Evolutionary conservation across 768 basidiomycete species (phyloP).

Genomic region (Amylocystis lapponica): DNA sequence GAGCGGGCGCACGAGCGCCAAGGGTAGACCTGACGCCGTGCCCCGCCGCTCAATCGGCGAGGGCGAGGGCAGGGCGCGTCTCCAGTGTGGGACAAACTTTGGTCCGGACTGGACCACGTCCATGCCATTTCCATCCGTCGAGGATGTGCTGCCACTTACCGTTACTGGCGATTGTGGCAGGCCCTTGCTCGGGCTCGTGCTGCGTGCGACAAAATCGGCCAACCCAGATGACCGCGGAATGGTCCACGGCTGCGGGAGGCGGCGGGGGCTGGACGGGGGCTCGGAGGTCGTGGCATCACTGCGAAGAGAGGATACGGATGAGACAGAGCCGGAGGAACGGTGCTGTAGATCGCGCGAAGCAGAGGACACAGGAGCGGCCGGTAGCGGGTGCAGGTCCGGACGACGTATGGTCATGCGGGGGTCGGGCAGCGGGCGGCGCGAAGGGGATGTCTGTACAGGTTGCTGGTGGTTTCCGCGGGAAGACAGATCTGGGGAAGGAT

Average conservation of each 20-base stretch:
- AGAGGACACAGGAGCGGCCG: slow-evolving; percentile 10
- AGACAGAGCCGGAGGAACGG: background rate
- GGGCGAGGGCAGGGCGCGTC: slow-evolving; percentile 28
- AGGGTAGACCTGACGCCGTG: slow-evolving; percentile 6
- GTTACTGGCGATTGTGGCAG: slow-evolving; percentile 3
- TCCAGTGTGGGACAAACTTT: slow-evolving; percentile 40
- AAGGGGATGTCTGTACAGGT: background rate
- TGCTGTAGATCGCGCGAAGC: slow-evolving; percentile 1
- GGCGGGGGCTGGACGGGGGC: slow-evolving; percentile 11
- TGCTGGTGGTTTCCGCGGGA: background rate
- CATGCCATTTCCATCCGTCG: slow-evolving; percentile 4
- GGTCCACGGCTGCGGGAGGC: background rate
- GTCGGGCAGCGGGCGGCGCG: slow-evolving; percentile 16
- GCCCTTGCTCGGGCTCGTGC: slow-evolving; percentile 10
- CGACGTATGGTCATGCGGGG: slow-evolving; percentile 10
- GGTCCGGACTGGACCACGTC: slow-evolving; percentile 8
- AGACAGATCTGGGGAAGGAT: background rate
- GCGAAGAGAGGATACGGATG: slow-evolving; percentile 1
- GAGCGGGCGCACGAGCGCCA: slow-evolving; percentile 8
- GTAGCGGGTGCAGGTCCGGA: slow-evolving; percentile 12
- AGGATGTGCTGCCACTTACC: background rate
- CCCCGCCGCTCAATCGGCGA: slow-evolving; percentile 16
- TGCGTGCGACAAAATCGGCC: slow-evolving; percentile 7
- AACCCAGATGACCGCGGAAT: slow-evolving; percentile 12
- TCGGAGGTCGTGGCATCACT: slow-evolving; percentile 4